phyloP scores from a whole-genome alignment of 2,329 filamentous ascomycete species.

The Colletotrichum tabaci region DNA sequence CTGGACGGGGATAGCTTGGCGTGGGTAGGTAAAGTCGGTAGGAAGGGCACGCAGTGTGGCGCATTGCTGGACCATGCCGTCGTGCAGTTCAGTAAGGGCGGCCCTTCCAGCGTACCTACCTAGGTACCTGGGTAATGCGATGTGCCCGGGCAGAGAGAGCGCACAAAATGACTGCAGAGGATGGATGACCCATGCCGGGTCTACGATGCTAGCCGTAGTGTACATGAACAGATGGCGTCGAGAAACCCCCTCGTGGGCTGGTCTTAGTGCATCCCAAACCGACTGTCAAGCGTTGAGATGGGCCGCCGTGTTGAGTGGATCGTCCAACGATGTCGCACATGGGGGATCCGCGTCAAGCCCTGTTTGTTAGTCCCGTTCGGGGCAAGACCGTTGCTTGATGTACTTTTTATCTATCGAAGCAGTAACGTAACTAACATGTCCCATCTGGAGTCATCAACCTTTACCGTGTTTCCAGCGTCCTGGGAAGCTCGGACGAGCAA shows the following conservation, averaged over 20 bases:
- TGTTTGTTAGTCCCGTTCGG: conserved; percentile 32
- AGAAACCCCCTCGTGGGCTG: conserved; percentile 28
- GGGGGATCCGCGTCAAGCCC: conserved; percentile 36
- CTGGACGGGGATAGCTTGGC: conserved; percentile 30
- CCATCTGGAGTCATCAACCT: conserved; percentile 10
- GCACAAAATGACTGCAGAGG: conserved; percentile 15
- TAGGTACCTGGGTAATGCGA: not conserved
- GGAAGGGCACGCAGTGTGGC: conserved; percentile 7
- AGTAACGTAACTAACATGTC: not conserved
- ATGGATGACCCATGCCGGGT: conserved; percentile 20
- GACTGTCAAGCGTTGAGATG: conserved; percentile 33
- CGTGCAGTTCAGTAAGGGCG: conserved; percentile 9
- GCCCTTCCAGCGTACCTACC: conserved; percentile 17
- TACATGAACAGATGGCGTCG: conserved; percentile 26
- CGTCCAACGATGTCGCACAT: conserved; percentile 42
- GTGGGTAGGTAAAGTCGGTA: conserved; percentile 2
- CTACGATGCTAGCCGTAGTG: conserved; percentile 11
- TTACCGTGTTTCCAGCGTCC: conserved; percentile 8
- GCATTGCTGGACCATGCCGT: not conserved
- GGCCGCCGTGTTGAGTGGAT: conserved; percentile 29
- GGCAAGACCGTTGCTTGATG: conserved; percentile 30
- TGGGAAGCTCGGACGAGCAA: conserved; percentile 17
- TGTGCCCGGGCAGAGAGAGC: not conserved
- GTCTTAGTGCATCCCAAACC: conserved; percentile 23
- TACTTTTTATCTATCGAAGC: conserved; percentile 17